Base-by-base conservation (phyloP, 2,329 filamentous ascomycete species). In the Ophiostoma pallidulum region DNA sequence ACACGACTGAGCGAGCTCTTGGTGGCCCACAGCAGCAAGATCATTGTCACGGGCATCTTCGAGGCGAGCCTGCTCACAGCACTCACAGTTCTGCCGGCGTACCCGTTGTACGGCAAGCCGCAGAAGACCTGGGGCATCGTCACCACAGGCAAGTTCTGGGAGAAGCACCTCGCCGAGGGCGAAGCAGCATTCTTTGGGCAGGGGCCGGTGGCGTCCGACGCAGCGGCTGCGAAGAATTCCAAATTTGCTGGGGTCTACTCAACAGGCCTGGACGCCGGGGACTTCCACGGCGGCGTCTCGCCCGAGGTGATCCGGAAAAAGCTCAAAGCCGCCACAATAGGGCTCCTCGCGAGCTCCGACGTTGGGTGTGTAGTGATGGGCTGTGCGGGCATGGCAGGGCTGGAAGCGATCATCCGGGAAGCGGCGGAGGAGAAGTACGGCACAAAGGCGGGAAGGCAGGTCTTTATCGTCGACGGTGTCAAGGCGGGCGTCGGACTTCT, bases 361-460 rank as follows among this genome's bases (percentile, higher is more conserved):
- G 75, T 90, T 0, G 69, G 72, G 4, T 84, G 81, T 20, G 77
- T 96, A 8, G 84, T 87, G 58, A 75, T 96, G 69, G 90, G 90
- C 0, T 96, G 90, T 62, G 90, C 86, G 3, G 90, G 89, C 0
- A 95, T 96, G 90, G 82, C 83, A 1, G 90, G 89, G 0, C 74
- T 96, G 66, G 84, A 92, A 57, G 71, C 78, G 35, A 82, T 82
- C 50, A 88, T 96, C 33, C 74, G 82, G 29, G 72, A 76, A 37
- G 83, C 83, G 1, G 84, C 85, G 31, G 58, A 75, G 0, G 78
- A 84, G 49, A 71, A 77, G 42, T 72, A 83, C 48, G 84, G 84
- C 1, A 62, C 72, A n/a, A 65, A 72, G 10, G 70, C 72, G 39
- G 52, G 49, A 32, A 28, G 84, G 69, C 47, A 67, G 2, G 59